Conservation (phyloP, 768 basidiomycete species). For the Bullera alba region DNA sequence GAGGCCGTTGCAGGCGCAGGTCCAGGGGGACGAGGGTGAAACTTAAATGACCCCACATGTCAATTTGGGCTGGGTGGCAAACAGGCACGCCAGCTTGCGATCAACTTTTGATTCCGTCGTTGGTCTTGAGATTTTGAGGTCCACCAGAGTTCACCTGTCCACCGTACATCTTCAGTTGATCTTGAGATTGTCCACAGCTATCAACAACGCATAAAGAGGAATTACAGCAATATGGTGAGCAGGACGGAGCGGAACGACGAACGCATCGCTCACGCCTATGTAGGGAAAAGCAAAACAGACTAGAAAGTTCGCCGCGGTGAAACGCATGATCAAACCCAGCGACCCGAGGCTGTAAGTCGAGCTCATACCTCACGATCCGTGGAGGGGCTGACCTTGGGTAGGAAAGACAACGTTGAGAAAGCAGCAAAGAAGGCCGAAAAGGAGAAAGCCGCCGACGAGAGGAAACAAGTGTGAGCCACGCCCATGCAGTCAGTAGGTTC, state of each 20-base stretch:
- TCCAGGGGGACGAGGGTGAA: too few species aligned
- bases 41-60: too few species aligned
- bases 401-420: conserved; percentile 89
- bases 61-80: too few species aligned
- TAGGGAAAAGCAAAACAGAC: conserved; percentile 90
- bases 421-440: conserved; percentile 58
- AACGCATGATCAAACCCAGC: conserved; percentile 86
- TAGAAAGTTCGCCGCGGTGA: conserved; percentile 87
- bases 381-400: conserved; percentile 42
- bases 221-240: conserved; percentile 15
- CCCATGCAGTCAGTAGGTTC: background rate
- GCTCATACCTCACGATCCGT: background rate
- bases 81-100: too few species aligned
- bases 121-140: too few species aligned
- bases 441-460: conserved; percentile 44
- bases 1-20: too few species aligned
- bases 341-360: conserved; percentile 76
- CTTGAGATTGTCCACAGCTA: too few species aligned
- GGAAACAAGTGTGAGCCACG: conserved; percentile 55
- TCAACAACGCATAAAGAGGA: too few species aligned
- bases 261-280: background rate
- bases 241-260: background rate
- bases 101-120: too few species aligned
- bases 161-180: too few species aligned
- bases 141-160: too few species aligned